Conservation (phyloP, 1,284 basidiomycete genomes). For the Ceratobasidium sp. region DNA sequence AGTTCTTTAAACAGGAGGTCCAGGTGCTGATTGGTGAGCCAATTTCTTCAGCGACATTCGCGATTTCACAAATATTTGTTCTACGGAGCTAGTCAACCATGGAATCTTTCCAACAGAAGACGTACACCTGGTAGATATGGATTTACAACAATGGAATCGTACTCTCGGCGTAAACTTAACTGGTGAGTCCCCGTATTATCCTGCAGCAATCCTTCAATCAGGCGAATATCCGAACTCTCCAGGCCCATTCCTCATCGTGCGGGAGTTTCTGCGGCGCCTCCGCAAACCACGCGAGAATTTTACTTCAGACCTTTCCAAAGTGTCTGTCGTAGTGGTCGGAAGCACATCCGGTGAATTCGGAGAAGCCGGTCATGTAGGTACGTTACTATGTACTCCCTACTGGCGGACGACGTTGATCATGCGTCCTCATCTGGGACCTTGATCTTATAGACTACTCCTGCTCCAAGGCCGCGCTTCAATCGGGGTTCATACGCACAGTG, state of each 20-base stretch:
- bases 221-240: conserved; percentile 1
- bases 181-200: conserved; percentile 55
- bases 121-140: conserved; percentile 70
- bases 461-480: conserved; percentile 72
- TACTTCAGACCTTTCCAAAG: conserved; percentile 63
- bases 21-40: conserved; percentile 43
- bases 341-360: conserved; percentile 82
- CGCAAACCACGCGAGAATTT: conserved; percentile 60
- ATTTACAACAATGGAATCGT: conserved; percentile 73
- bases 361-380: conserved; percentile 76
- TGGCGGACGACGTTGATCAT: no score
- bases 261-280: conserved; percentile 71
- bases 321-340: conserved; percentile 75
- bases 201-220: background rate
- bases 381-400: conserved; percentile 60
- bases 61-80: conserved; percentile 61
- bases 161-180: conserved; percentile 77
- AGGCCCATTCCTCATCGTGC: conserved; percentile 71
- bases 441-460: conserved; percentile 33
- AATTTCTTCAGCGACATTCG: background rate
- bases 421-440: no score
- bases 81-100: conserved; percentile 70
- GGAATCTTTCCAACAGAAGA: conserved; percentile 68
- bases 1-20: conserved; percentile 47
- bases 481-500: conserved; percentile 75